Conservation (phyloP, 768 basidiomycete species). For the Hypsizygus marmoreus region DNA sequence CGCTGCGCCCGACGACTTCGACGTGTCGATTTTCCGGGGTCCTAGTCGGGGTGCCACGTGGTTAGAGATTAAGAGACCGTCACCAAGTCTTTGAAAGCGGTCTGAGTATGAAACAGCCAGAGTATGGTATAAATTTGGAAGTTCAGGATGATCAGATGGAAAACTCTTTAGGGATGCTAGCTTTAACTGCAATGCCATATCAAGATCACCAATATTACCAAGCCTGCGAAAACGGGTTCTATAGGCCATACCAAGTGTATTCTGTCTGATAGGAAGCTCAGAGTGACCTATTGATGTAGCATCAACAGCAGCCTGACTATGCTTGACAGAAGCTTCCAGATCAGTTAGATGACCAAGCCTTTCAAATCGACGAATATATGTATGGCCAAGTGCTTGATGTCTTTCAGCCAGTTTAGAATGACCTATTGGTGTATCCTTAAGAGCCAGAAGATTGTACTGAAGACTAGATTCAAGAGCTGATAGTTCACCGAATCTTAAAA, state of each 20-base stretch:
- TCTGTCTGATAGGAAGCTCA: background rate
- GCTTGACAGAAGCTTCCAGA: background rate
- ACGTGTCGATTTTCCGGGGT: background rate
- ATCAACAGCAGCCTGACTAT: background rate
- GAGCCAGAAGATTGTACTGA: background rate
- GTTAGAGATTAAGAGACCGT: slow-evolving; percentile 1
- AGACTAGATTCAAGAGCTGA: background rate
- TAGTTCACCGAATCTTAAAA: background rate
- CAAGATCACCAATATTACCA: background rate
- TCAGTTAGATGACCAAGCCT: background rate
- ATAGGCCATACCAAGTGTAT: background rate
- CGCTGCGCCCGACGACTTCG: no score
- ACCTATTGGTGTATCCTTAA: background rate
- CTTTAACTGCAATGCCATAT: background rate
- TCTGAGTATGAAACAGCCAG: background rate
- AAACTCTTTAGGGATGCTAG: background rate
- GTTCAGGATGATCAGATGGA: background rate
- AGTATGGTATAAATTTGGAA: background rate
- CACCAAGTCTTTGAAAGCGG: no score
- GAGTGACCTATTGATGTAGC: background rate
- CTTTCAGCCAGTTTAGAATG: background rate
- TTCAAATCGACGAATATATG: background rate
- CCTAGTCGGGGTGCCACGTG: slow-evolving; percentile 4
- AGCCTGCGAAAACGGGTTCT: background rate
- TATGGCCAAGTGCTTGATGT: background rate